Conservation (phyloP, 305 asterid genomes). For the Solanum hybrid region DNA sequence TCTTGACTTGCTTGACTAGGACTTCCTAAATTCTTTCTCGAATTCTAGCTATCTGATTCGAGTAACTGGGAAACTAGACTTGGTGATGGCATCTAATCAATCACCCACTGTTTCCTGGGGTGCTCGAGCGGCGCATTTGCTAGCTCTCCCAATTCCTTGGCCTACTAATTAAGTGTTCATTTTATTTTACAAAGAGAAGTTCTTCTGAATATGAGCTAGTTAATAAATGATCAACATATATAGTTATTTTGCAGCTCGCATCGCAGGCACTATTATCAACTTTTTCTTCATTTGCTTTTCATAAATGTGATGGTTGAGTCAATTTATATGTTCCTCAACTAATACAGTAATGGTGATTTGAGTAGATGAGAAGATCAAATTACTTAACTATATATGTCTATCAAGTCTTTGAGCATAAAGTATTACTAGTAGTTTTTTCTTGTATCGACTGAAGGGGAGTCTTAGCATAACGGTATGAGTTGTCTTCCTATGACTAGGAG, state of each 20-base stretch:
- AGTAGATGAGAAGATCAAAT: too few species aligned
- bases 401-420: background rate
- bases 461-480: background rate
- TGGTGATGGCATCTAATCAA: background rate
- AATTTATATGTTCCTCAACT: too few species aligned
- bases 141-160: background rate
- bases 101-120: background rate
- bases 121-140: background rate
- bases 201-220: too few species aligned
- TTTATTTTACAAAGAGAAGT: too few species aligned
- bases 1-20: slow-evolving; percentile 32
- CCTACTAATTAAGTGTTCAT: background rate
- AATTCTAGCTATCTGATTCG: background rate
- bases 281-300: too few species aligned
- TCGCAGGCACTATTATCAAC: too few species aligned
- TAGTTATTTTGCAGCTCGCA: too few species aligned
- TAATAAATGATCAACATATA: too few species aligned
- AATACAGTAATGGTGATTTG: too few species aligned
- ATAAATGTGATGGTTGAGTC: too few species aligned
- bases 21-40: slow-evolving; percentile 42
- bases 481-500: background rate
- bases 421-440: background rate
- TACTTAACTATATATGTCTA: too few species aligned
- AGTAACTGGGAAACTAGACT: background rate
- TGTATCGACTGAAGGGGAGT: background rate